Base-by-base conservation (phyloP, 139 green algal species). In the Coccomyxa sp. region DNA sequence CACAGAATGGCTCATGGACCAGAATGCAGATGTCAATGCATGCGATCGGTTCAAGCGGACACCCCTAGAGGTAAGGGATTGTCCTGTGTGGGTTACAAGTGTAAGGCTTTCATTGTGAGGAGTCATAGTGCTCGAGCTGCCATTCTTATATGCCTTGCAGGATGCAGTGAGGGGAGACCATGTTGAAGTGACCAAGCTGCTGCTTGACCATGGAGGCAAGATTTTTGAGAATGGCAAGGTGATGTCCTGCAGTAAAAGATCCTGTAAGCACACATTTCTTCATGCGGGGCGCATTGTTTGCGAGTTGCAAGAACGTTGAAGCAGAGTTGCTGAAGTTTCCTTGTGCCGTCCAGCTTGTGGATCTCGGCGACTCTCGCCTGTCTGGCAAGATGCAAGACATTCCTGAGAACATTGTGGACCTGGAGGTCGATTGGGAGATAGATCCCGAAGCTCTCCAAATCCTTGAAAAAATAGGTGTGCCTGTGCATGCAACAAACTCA, bases 361-460 rank as follows among this genome's bases (percentile, higher is more conserved):
- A 88, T 0, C 82, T 97, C 59, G 85, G 87, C 13, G 79, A 92
- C 51, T 91, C 84, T 30, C 83, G 86, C 60, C 87, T 97, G 80
- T 86, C 84, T 13, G 90, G 89, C 45, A 83, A 82, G 30, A 87
- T 94, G 67, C 88, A 92, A 13, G 89, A 91, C 77, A 89, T 91
- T 45, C 84, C 84, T 71, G 74, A 87, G 79, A 83, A 90, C n/a
- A 83, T 90, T 77, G 85, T 92, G 32, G 91, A 94, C 57, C 91
- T 94, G 83, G 93, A 96, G 81, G 90, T 90, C 0, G 95, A 97
- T 85, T 98, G 94, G 94, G 94, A 98, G 85, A 90, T 97, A 18
- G 92, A 96, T 77, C 94, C 94, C 18, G 86, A 86, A n/a, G 88
- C 91, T 38, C 88, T 98, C 25, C 82, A 92, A 28, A 86, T 97